These are phyloP conservation scores for Thalia dealbata DNA, from an alignment of 176 grass and related monocot species.

Conservation along the genomic window DNA sequence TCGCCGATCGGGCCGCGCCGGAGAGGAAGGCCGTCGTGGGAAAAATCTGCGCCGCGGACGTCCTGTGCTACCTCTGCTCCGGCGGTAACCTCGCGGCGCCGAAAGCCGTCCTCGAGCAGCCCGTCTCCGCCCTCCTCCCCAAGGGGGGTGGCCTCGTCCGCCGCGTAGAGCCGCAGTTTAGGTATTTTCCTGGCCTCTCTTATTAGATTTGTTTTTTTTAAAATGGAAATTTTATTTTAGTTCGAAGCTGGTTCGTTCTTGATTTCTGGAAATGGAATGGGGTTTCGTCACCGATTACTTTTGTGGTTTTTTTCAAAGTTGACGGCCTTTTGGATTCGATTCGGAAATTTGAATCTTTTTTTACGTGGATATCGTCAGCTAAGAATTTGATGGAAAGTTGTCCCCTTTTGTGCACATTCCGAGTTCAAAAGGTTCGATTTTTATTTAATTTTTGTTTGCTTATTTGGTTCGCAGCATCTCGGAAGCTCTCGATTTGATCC, in stretches of 20 bases:
- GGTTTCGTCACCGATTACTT: background rate
- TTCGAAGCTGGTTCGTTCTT: too few relatives aligned
- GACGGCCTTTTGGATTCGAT: background rate
- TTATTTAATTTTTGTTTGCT: background rate
- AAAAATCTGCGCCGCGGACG: conserved; percentile 49
- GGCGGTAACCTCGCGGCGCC: conserved; percentile 35
- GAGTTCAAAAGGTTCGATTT: background rate
- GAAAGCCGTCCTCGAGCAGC: conserved; percentile 30
- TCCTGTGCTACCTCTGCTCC: conserved; percentile 69
- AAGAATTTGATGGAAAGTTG: background rate
- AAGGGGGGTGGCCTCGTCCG: conserved; percentile 41
- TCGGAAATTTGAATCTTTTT: background rate
- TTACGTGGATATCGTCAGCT: background rate
- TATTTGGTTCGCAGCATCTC: conserved; percentile 41
- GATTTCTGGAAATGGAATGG: too few relatives aligned
- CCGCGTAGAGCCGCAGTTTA: conserved; percentile 49
- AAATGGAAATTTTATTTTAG: background rate
- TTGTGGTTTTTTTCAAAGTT: background rate
- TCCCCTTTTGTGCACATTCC: background rate
- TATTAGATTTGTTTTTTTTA: background rate
- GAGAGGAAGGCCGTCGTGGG: conserved; percentile 7
- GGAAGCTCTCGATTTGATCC: conserved; percentile 60
- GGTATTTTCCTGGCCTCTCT: conserved; percentile 17
- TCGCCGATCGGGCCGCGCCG: conserved; percentile 28
- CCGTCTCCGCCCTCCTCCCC: conserved; percentile 47